Conservation (phyloP, 805 yeast genomes). For the Saccharomycopsis malanga region DNA sequence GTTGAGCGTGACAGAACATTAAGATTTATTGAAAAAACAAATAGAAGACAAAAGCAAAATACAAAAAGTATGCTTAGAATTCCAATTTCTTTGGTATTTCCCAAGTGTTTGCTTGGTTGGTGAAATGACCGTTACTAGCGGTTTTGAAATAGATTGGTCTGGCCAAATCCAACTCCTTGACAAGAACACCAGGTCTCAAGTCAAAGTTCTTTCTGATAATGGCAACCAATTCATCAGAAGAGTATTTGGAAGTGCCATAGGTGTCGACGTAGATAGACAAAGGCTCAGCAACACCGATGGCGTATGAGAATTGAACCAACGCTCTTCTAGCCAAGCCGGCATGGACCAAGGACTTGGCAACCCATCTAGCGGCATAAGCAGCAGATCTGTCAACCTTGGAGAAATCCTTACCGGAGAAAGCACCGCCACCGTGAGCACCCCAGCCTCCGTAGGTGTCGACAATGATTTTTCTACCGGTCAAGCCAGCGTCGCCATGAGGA, state of each 20-base stretch:
- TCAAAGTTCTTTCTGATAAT: constrained; percentile 93
- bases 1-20: background rate
- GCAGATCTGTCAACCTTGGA: constrained; percentile 99
- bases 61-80: constrained; percentile 12
- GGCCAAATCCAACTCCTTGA: constrained; percentile 92
- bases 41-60: background rate
- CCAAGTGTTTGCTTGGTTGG: constrained; percentile 98
- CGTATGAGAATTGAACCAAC: constrained; percentile 96
- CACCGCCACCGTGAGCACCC: constrained; percentile 99
- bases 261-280: constrained; percentile 95
- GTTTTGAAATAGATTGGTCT: constrained; percentile 99
- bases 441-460: constrained; percentile 99
- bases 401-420: constrained; percentile 99
- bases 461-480: constrained; percentile 98
- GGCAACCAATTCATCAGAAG: constrained; percentile 83
- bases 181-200: constrained; percentile 99
- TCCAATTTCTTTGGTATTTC: constrained; percentile 86
- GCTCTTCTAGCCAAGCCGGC: constrained; percentile 97
- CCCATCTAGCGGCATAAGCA: constrained; percentile 99
- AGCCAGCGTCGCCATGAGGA: constrained; percentile 99
- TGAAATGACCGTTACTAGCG: constrained; percentile 99
- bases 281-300: constrained; percentile 99
- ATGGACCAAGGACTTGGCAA: constrained; percentile 92
- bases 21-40: background rate
- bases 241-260: constrained; percentile 91